Percentiles rank a stretch among this genome's conserved stretches.
These are phyloP conservation scores for Globisporangium radiosum DNA, from an alignment of 352 stramenopile genomes.

Conservation along the genomic window DNA sequence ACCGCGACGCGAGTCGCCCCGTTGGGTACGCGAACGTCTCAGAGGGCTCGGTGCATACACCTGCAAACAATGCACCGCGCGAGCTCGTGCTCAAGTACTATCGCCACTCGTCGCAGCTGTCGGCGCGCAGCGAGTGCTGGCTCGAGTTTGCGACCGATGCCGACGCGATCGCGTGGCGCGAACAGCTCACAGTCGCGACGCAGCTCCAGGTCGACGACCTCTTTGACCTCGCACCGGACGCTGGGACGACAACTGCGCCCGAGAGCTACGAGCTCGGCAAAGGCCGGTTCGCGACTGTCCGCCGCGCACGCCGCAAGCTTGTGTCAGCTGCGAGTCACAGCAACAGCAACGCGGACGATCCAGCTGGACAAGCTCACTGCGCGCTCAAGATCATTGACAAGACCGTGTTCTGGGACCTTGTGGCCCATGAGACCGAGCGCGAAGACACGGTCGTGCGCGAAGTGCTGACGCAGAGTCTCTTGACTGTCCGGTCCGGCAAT, in stretches of 20 bases:
- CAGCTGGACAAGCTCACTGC: constrained; percentile 28
- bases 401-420: constrained; percentile 81
- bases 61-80: constrained; percentile 30
- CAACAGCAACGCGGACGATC: background rate
- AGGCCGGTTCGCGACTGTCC: constrained; percentile 73
- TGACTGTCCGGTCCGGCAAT: constrained; percentile 56
- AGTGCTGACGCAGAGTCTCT: constrained; percentile 71
- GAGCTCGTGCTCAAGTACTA: constrained; percentile 63
- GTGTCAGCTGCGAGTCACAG: constrained; percentile 2
- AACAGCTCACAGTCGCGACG: constrained; percentile 26
- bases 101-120: constrained; percentile 35
- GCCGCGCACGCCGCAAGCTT: constrained; percentile 36
- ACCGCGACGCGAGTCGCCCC: constrained; percentile 46
- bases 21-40: constrained; percentile 73
- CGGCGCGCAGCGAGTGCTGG: constrained; percentile 51
- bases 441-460: constrained; percentile 81
- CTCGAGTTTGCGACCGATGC: constrained; percentile 45
- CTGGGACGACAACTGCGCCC: constrained; percentile 13
- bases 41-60: constrained; percentile 49
- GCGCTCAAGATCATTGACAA: constrained; percentile 94
- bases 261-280: constrained; percentile 72
- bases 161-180: constrained; percentile 33
- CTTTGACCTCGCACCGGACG: constrained; percentile 56
- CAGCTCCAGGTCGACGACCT: constrained; percentile 59
- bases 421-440: constrained; percentile 82